A percentile compares a stretch with the other conserved stretches of the same genome.
phyloP scores from a whole-genome alignment of 768 basidiomycete species.

The Collybia sordida region DNA sequence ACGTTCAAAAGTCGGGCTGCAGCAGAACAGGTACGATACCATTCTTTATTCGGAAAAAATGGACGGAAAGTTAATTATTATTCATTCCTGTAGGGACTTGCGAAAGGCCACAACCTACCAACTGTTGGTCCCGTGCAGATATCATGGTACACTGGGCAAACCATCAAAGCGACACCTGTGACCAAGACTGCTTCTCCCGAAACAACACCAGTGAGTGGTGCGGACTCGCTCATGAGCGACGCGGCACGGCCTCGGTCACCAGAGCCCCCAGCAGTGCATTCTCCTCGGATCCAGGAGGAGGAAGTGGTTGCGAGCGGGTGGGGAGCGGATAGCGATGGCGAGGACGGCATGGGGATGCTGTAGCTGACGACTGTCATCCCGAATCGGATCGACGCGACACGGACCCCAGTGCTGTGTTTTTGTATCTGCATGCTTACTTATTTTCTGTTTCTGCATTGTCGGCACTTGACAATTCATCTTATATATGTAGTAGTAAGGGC shows the following conservation, averaged over 20 bases:
- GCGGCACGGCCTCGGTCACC: constrained; percentile 16
- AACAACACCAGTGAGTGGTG: constrained; percentile 13
- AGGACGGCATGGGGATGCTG: constrained; percentile 76
- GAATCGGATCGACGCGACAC: too few species aligned
- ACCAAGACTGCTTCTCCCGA: constrained; percentile 18
- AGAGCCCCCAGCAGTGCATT: constrained; percentile 25
- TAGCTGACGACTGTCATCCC: constrained; percentile 22
- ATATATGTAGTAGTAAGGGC: too few species aligned
- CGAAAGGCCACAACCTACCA: constrained; percentile 70
- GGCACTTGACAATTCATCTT: too few species aligned
- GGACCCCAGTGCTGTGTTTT: too few species aligned
- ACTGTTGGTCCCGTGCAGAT: constrained; percentile 64
- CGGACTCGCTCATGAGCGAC: constrained; percentile 12
- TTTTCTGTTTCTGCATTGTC: too few species aligned
- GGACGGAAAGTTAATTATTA: constrained; percentile 7
- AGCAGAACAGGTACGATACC: constrained; percentile 66
- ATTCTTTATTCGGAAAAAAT: background rate
- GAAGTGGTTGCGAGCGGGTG: constrained; percentile 67
- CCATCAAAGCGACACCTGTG: constrained; percentile 14
- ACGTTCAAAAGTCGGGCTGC: constrained; percentile 68
- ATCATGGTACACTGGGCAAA: constrained; percentile 57
- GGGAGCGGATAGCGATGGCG: constrained; percentile 69
- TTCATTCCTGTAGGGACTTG: constrained; percentile 51
- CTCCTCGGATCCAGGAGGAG: constrained; percentile 49
- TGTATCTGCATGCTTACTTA: too few species aligned